A percentile compares a stretch with the other conserved stretches of the same genome.
phyloP scores from a whole-genome alignment of 2,329 filamentous ascomycete species.

The Pseudogymnoascus sp. region DNA sequence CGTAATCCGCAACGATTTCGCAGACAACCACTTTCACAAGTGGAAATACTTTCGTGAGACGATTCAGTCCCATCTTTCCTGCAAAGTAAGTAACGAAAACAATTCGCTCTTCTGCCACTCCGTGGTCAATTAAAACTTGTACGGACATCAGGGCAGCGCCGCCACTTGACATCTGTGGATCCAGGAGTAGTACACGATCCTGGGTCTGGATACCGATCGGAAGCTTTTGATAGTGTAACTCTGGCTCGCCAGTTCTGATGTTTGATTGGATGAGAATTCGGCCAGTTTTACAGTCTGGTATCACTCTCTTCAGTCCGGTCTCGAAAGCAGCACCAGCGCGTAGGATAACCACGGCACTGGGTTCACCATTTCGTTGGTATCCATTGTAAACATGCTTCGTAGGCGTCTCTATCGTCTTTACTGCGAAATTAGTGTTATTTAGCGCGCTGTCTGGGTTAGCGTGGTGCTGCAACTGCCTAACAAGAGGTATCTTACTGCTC shows the following conservation, averaged over 20 bases:
- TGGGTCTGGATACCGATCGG: conserved; percentile 66
- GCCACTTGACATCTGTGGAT: conserved; percentile 91
- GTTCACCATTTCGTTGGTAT: conserved; percentile 60
- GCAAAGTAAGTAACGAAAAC: conserved; percentile 91
- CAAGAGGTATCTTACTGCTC: conserved; percentile 52
- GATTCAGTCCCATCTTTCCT: conserved; percentile 73
- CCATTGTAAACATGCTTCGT: conserved; percentile 64
- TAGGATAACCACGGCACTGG: conserved; percentile 81
- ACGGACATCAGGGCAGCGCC: conserved; percentile 87
- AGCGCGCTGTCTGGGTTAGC: conserved; percentile 51
- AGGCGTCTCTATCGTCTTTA: conserved; percentile 61
- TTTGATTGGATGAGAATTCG: conserved; percentile 88
- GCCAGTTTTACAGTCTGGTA: conserved; percentile 86
- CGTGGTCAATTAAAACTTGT: conserved; percentile 89
- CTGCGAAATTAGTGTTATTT: conserved; percentile 66
- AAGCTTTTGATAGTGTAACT: conserved; percentile 82
- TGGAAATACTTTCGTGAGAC: conserved; percentile 83
- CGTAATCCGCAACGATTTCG: conserved; percentile 70
- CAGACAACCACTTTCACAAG: conserved; percentile 81
- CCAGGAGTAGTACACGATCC: conserved; percentile 76
- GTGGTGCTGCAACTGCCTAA: background rate
- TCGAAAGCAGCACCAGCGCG: conserved; percentile 86
- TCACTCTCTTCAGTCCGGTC: conserved; percentile 77
- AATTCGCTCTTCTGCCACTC: conserved; percentile 74
- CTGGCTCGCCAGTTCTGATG: conserved; percentile 76